phyloP scores from a whole-genome alignment of 805 yeast genomes.

The Starmerella bombicola region DNA sequence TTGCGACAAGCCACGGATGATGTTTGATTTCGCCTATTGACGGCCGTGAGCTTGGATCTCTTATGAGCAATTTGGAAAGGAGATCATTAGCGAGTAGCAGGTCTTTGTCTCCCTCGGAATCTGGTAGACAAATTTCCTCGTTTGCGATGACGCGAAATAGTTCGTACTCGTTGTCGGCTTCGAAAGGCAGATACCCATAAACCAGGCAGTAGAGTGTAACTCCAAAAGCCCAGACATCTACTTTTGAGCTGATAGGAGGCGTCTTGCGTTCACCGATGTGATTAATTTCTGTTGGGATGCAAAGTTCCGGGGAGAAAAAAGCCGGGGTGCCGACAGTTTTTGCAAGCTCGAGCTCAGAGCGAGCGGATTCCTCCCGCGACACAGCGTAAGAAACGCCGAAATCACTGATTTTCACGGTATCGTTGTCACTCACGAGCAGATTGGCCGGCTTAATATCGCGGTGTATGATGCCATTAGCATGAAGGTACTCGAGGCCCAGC shows the following conservation, averaged over 20 bases:
- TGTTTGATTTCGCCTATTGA: constrained; percentile 58
- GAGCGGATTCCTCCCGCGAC: constrained; percentile 32
- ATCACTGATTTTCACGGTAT: constrained; percentile 82
- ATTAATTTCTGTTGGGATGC: constrained; percentile 28
- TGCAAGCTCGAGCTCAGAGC: constrained; percentile 66
- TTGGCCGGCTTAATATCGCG: constrained; percentile 95
- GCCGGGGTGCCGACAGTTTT: constrained; percentile 98
- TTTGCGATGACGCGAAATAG: constrained; percentile 70
- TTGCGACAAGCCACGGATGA: constrained; percentile 56
- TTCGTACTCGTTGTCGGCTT: constrained; percentile 75
- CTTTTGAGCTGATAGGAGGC: constrained; percentile 59
- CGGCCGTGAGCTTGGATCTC: constrained; percentile 56
- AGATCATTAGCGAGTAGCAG: constrained; percentile 39
- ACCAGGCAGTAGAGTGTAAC: constrained; percentile 78
- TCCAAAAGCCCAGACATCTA: constrained; percentile 97
- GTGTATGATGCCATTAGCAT: constrained; percentile 66
- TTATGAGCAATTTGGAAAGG: constrained; percentile 47
- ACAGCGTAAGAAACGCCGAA: constrained; percentile 85
- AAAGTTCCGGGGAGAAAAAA: constrained; percentile 87
- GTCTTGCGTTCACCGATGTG: constrained; percentile 17
- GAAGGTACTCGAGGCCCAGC: constrained; percentile 79
- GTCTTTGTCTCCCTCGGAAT: constrained; percentile 20
- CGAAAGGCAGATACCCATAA: constrained; percentile 82
- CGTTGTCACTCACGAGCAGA: constrained; percentile 54
- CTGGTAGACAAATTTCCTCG: constrained; percentile 48